A percentile compares a stretch with the other conserved stretches of the same genome.
phyloP scores from a whole-genome alignment of 768 basidiomycete genomes.

The Neoboletus magnificus region DNA sequence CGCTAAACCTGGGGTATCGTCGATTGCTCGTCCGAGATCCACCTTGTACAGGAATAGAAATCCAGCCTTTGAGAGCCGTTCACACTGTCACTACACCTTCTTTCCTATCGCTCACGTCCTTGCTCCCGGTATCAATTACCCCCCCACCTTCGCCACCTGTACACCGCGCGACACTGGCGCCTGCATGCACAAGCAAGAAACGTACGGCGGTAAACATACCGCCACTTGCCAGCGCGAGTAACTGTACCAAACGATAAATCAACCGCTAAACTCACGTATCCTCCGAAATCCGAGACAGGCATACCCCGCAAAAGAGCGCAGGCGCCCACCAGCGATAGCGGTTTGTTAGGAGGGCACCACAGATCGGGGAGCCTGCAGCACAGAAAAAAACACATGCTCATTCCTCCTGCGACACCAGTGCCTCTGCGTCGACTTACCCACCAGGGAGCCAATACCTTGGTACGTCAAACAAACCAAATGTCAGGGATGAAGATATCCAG shows the following conservation, averaged over 20 bases:
- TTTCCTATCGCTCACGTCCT: not conserved
- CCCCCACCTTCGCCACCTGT: no score
- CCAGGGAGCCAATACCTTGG: constrained; percentile 25
- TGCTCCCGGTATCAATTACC: not conserved
- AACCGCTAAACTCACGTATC: no score
- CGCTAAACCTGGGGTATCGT: not conserved
- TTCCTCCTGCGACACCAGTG: not conserved
- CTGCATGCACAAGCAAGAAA: not conserved
- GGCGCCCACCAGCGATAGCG: constrained; percentile 57
- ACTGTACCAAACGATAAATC: constrained; percentile 1
- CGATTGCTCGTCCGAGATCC: not conserved
- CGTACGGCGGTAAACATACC: constrained; percentile 15
- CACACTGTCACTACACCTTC: not conserved
- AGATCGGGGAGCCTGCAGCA: constrained; percentile 50
- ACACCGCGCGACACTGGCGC: no score
- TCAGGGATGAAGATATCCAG: not conserved
- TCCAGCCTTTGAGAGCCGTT: not conserved
- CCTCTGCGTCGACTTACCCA: constrained; percentile 12
- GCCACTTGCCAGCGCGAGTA: constrained; percentile 1
- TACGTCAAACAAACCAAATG: not conserved
- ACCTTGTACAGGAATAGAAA: not conserved
- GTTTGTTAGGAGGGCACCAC: constrained; percentile 50
- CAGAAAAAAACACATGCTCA: constrained; percentile 14
- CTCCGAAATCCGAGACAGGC: not conserved
- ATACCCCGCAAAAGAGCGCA: constrained; percentile 47